Evolutionary conservation across 305 asterid species (phyloP), one percentile per base, ranked within the genome.

Genomic region (Fraxinus albicans): DNA sequence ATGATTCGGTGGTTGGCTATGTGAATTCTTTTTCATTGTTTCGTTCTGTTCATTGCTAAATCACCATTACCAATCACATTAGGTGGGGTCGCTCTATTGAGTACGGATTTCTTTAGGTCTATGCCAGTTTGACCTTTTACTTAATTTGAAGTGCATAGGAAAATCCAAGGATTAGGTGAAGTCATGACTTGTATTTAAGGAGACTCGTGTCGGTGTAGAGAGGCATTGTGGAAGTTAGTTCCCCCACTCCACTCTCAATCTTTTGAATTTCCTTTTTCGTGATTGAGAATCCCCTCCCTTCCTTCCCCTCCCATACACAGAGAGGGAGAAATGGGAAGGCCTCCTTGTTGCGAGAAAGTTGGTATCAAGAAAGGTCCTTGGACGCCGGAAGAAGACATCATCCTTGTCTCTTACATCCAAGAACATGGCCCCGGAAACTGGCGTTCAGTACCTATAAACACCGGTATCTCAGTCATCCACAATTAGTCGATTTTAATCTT

Each of bases 341-440:
- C 86, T 34, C 86, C 86, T 83, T 83, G 86, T 36, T 83, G 86
- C n/a, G 86, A 83, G 15, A 83, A 83, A 79, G 38, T 78, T 23
- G 86, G 86, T 19, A 73, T 83, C 34, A 83, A 83, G 79, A 83
- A 83, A 73, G 86, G 86, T 23, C 86, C 86, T 25, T 83, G 86
- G 86, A 83, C 83, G 4, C 86, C 86, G 4, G 86, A 83, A 73
- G 86, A 83, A 73, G 86, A 83, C 67, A 83, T 83, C n/a, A 53
- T 79, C 35, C 76, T 83, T n/a, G 86, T 79, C 34, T 83, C 86
- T 8, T 83, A 83, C 29, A 73, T 83, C 55, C 83, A 83, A 73
- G 74, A 83, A 79, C 77, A 83, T 79, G 86, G 86, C 13, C 86
- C 86, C 25, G 86, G 79, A 12, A 83, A 83, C 76, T 83, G 85